Conservation (phyloP, 768 basidiomycete species). For the Hericium erinaceus region DNA sequence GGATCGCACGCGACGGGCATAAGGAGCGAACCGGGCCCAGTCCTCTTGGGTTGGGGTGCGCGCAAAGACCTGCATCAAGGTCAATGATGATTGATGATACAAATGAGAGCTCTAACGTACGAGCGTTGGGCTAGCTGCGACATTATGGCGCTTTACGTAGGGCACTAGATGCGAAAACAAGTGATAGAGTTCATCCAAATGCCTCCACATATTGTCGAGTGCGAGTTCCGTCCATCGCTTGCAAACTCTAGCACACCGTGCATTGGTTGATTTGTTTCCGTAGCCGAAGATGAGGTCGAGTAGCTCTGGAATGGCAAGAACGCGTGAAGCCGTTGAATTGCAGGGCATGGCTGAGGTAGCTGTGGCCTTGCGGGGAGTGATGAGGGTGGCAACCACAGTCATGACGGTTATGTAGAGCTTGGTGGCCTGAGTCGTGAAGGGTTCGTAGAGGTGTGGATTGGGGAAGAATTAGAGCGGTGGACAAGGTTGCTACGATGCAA, state of each 20-base stretch:
- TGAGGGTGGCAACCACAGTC: too few relatives aligned
- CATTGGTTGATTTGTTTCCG: constrained; percentile 6
- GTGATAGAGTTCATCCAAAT: constrained; percentile 9
- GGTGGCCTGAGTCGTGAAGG: too few relatives aligned
- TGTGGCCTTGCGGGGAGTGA: too few relatives aligned
- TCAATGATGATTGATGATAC: not conserved
- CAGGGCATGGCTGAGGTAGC: not conserved
- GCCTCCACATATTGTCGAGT: constrained; percentile 9
- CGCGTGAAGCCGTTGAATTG: constrained; percentile 13
- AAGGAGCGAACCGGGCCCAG: constrained; percentile 11
- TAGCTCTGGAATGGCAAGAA: constrained; percentile 11
- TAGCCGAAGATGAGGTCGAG: constrained; percentile 8
- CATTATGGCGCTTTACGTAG: not conserved
- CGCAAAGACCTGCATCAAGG: constrained; percentile 1
- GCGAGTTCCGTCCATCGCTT: constrained; percentile 8
- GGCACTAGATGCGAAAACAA: constrained; percentile 7
- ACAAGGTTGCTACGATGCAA: too few relatives aligned
- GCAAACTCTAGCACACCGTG: constrained; percentile 9
- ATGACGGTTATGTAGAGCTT: too few relatives aligned
- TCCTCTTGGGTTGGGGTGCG: constrained; percentile 8
- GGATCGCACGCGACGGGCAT: constrained; percentile 13
- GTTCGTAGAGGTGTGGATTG: too few relatives aligned
- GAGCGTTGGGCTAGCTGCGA: not conserved
- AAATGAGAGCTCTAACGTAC: not conserved
- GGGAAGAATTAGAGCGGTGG: too few relatives aligned